Percentiles rank a stretch among this genome's conserved stretches.
Evolutionary conservation across 331 rosid genomes (phyloP).

Genomic region (Stylosanthes scabra): DNA sequence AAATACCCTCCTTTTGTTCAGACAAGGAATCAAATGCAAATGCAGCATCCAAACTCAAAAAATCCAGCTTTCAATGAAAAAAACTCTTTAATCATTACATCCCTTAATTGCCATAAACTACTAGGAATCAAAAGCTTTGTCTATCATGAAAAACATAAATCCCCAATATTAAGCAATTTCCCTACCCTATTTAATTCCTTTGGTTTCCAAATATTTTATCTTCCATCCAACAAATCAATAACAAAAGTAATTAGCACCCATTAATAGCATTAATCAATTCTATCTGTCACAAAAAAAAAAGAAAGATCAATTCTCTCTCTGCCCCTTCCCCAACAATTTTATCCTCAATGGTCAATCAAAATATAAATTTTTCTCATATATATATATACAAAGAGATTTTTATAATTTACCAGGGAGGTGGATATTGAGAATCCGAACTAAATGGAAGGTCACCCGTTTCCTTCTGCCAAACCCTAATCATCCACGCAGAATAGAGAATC

Average conservation of each 20-base stretch:
- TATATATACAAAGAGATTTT: neutral
- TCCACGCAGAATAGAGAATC: conserved; percentile 73
- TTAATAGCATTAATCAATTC: neutral
- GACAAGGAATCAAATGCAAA: conserved; percentile 10
- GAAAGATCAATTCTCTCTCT: no score
- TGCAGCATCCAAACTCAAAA: neutral
- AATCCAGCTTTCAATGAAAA: neutral
- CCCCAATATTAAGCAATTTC: neutral
- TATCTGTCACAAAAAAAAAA: no score
- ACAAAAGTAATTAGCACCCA: conserved; percentile 2
- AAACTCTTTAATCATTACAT: conserved; percentile 2
- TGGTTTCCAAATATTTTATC: neutral
- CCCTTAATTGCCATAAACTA: conserved; percentile 1
- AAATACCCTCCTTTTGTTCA: neutral
- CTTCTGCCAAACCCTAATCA: conserved; percentile 81
- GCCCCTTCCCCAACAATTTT: neutral
- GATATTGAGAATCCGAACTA: conserved; percentile 54
- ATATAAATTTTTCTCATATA: neutral
- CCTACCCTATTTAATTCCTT: neutral
- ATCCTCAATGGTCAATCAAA: conserved; percentile 11
- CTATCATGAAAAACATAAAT: conserved; percentile 2
- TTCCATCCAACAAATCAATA: neutral
- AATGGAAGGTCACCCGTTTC: conserved; percentile 57
- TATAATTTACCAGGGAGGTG: conserved; percentile 63
- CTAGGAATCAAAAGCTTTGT: conserved; percentile 17